Percentiles rank a stretch among this genome's conserved stretches.
Evolutionary conservation across 345 rosid species (phyloP).

Genomic region (Eucalyptus regnans): DNA sequence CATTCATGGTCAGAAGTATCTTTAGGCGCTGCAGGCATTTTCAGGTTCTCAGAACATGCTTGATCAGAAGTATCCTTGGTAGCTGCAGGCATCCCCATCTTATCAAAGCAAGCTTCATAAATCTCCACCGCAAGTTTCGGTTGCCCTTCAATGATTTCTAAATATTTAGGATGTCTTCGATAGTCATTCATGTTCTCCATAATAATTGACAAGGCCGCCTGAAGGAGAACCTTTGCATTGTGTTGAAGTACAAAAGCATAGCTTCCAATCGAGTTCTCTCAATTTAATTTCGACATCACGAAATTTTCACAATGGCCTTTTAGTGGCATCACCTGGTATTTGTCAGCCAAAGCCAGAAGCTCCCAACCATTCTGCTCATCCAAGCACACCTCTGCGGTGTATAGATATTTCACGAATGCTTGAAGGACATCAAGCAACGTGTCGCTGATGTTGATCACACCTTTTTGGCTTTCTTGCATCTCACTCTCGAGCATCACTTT

Average conservation of each 20-base stretch:
- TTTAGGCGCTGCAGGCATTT: background rate
- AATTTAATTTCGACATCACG: conserved; percentile 53
- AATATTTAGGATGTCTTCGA: conserved; percentile 43
- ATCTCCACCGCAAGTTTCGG: conserved; percentile 49
- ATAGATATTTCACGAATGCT: conserved; percentile 48
- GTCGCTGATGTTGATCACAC: conserved; percentile 58
- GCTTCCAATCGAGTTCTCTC: conserved; percentile 59
- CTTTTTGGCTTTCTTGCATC: conserved; percentile 75
- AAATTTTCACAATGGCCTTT: conserved; percentile 64
- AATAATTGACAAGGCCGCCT: conserved; percentile 52
- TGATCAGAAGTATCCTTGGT: no score
- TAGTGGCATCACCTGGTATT: conserved; percentile 70
- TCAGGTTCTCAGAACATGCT: no score
- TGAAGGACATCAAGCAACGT: conserved; percentile 50
- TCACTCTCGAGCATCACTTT: conserved; percentile 83
- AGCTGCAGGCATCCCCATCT: no score
- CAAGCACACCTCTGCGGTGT: conserved; percentile 62
- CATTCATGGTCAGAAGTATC: background rate
- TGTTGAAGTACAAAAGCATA: conserved; percentile 82
- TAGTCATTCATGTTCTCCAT: conserved; percentile 68
- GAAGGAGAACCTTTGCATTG: conserved; percentile 48
- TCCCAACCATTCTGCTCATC: conserved; percentile 72
- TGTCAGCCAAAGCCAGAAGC: conserved; percentile 65
- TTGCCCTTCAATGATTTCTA: conserved; percentile 47
- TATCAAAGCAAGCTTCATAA: conserved; percentile 51